Base-by-base conservation (phyloP, 2,329 filamentous ascomycete species). In the Diaporthe humulicola region DNA sequence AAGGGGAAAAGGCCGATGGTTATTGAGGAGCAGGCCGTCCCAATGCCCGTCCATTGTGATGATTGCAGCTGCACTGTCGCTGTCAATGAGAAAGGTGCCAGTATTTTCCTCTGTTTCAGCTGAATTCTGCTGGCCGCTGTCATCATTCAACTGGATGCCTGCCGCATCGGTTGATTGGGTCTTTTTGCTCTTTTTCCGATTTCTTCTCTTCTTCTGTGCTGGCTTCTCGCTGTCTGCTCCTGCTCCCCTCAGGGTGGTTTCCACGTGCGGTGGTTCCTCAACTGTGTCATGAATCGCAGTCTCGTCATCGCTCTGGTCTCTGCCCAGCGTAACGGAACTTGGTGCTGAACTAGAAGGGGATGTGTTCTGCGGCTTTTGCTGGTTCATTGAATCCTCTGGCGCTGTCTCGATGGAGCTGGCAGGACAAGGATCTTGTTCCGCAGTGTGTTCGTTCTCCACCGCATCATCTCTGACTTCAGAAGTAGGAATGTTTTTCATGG, bases 171-270 rank as follows among this genome's bases (percentile, higher is more conserved):
- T 36, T 12, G 10, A 25, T 33, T 28, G 38, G 3, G n/a, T 17
- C 60, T 70, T 72, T n/a, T 60, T 70, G 1, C 22, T n/a, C 54
- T 73, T 73, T 38, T 67, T 73, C 1, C 71, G 71, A 33, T 38
- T 58, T 15, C 38, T 48, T 22, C 54, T 54, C 33, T 73, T 74
- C 52, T 69, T 69, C 19, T 61, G 69, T 8, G 33, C 40, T 33
- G 64, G 42, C 15, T 61, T 22, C 19, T 54, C 45, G n/a, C 25
- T 74, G 30, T 57, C 70, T 45, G 45, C 70, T 57, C 61, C 71
- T 61, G 64, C 45, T 70, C 5, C 57, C 12, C 36, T 48, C 17
- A 52, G 4, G 17, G 19, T 22, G 15, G 45, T 30, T 38, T 19
- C 28, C 28, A 3, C 54, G 5, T 36, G 17, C 7, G 40, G 3